Percentiles rank a stretch among this genome's conserved stretches.
phyloP scores from a whole-genome alignment of 306 rosid genomes.

The Cucumis melo region DNA sequence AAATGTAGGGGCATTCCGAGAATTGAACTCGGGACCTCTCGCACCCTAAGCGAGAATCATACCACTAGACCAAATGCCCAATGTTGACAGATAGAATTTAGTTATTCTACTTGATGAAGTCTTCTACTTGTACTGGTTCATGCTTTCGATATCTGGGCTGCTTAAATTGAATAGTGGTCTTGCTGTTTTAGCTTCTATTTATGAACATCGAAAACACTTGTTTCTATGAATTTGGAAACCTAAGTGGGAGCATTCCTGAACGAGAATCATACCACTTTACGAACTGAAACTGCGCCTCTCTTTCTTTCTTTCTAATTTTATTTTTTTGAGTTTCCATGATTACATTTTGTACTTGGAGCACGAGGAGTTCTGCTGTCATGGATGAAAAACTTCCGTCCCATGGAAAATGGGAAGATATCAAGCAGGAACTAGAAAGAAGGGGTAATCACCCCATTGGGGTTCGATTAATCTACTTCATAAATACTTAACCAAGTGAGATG shows the following conservation, averaged over 20 bases:
- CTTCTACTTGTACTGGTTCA: neutral
- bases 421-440: too few relatives aligned
- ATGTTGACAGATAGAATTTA: neutral
- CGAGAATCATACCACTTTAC: slow-evolving; percentile 3
- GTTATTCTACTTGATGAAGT: too few relatives aligned
- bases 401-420: too few relatives aligned
- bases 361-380: neutral
- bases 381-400: neutral
- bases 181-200: neutral
- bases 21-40: neutral
- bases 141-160: neutral
- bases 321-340: neutral
- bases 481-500: neutral
- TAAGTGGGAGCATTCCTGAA: slow-evolving; percentile 2
- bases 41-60: slow-evolving; percentile 12
- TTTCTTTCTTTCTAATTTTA: too few relatives aligned
- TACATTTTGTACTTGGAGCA: neutral
- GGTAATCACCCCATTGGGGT: neutral
- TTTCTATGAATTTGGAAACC: neutral
- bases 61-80: slow-evolving; percentile 6
- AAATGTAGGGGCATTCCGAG: slow-evolving; percentile 1
- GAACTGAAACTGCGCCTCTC: neutral
- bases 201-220: neutral
- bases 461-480: neutral
- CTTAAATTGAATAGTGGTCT: neutral